Conservation (phyloP, 2,329 filamentous ascomycete species). For the Dichotomopilus funicola region DNA sequence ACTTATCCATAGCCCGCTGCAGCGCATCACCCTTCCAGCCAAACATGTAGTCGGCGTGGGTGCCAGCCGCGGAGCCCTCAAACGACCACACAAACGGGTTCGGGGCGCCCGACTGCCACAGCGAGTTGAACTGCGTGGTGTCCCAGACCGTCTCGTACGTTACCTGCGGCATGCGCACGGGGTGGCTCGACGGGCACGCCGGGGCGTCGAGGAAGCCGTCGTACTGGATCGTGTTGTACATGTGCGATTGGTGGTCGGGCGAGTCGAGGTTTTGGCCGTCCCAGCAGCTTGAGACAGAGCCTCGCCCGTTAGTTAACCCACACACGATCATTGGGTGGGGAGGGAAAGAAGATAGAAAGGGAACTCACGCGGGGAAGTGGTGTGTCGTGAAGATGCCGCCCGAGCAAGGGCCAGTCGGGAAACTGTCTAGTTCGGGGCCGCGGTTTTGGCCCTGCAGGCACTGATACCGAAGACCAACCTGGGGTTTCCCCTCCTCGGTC, state of each 20-base stretch:
- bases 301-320: neutral
- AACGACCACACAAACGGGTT: conserved; percentile 26
- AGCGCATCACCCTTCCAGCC: conserved; percentile 23
- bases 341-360: neutral
- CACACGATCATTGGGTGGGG: neutral
- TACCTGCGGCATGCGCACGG: conserved; percentile 32
- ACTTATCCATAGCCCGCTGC: conserved; percentile 29
- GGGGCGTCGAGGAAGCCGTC: conserved; percentile 22
- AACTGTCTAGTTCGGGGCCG: conserved; percentile 34
- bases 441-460: conserved; percentile 33
- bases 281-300: conserved; percentile 43
- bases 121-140: conserved; percentile 25
- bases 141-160: conserved; percentile 35
- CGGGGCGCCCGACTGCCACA: conserved; percentile 25
- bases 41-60: conserved; percentile 26
- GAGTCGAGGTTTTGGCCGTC: conserved; percentile 41
- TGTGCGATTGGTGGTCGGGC: conserved; percentile 27
- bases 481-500: neutral
- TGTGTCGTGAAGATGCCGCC: conserved; percentile 39
- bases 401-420: conserved; percentile 34
- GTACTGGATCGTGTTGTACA: conserved; percentile 25
- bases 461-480: conserved; percentile 35
- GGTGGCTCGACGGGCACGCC: conserved; percentile 27
- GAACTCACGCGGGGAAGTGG: conserved; percentile 29
- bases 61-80: conserved; percentile 19